A percentile compares a stretch with the other conserved stretches of the same genome.
Conservation (phyloP, 208 protist species). For the Spongospora subterranea region DNA sequence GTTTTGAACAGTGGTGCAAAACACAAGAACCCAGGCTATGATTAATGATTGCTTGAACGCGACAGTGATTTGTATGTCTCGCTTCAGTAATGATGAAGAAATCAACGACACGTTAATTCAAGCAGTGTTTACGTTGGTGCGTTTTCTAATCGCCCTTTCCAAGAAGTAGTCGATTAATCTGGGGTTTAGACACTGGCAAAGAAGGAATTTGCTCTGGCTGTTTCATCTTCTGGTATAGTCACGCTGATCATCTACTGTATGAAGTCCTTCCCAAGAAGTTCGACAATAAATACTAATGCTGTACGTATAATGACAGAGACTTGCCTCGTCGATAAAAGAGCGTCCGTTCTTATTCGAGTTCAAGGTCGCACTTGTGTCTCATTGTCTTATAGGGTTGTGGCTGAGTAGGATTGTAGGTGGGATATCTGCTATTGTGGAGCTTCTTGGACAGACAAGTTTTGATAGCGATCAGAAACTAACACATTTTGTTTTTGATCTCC, state of each 20-base stretch:
- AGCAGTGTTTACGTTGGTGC: not conserved
- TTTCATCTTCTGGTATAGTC: not conserved
- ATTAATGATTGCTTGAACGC: not conserved
- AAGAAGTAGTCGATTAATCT: not conserved
- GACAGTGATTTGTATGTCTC: not conserved
- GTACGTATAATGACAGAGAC: not conserved
- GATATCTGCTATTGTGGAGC: not conserved
- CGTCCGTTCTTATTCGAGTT: conserved; percentile 12
- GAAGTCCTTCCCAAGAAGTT: not conserved
- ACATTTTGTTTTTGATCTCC: not conserved
- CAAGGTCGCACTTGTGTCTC: not conserved
- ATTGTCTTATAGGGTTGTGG: not conserved
- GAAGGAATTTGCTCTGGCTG: not conserved
- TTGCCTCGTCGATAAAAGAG: conserved; percentile 8
- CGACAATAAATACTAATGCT: not conserved
- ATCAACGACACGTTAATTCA: not conserved
- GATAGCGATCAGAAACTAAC: conserved; percentile 31
- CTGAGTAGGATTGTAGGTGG: not conserved
- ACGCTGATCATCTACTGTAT: not conserved
- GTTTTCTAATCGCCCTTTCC: not conserved
- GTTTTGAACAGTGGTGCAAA: not conserved
- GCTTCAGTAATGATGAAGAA: not conserved
- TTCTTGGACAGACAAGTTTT: not conserved
- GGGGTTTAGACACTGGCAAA: not conserved
- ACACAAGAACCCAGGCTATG: not conserved